Percentiles rank a stretch among this genome's conserved stretches.
phyloP scores from a whole-genome alignment of 2,329 filamentous ascomycete genomes.

The Calonectria montana region DNA sequence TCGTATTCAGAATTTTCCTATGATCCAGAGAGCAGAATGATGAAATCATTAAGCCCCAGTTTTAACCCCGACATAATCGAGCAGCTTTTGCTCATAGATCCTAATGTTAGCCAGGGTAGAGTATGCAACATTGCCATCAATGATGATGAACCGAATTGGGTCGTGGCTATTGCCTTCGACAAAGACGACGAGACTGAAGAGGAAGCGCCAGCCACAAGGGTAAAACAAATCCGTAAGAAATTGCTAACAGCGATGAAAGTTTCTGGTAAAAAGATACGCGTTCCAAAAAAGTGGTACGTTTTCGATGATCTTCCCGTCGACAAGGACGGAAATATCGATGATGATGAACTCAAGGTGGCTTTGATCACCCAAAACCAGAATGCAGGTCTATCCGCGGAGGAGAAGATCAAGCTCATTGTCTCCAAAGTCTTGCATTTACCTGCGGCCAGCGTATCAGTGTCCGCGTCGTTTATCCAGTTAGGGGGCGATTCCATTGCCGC shows the following conservation, averaged over 20 bases:
- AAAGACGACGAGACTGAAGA: not conserved
- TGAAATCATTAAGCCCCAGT: not conserved
- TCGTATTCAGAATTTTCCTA: not conserved
- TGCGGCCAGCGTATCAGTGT: not conserved
- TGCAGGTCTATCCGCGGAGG: not conserved
- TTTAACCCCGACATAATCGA: slow-evolving; percentile 5
- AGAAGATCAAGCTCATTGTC: not conserved
- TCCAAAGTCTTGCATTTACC: not conserved
- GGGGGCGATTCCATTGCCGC: slow-evolving; percentile 62
- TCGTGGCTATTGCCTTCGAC: not conserved
- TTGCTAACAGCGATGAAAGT: slow-evolving; percentile 3
- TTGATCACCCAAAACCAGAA: not conserved
- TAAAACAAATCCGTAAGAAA: slow-evolving; percentile 5
- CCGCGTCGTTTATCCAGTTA: not conserved
- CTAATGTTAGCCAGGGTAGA: not conserved
- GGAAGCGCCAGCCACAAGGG: not conserved
- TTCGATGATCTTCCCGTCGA: slow-evolving; percentile 2
- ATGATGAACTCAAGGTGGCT: not conserved
- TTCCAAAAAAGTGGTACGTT: slow-evolving; percentile 12
- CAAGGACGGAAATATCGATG: not conserved
- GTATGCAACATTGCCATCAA: not conserved
- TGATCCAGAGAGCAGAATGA: not conserved
- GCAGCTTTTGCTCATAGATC: slow-evolving; percentile 5
- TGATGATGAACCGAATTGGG: slow-evolving; percentile 1
- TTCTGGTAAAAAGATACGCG: not conserved